Evolutionary conservation across 2,329 filamentous ascomycete genomes (phyloP), one percentile per base, ranked within the genome.

Genomic region (Hypoxylon sp.): DNA sequence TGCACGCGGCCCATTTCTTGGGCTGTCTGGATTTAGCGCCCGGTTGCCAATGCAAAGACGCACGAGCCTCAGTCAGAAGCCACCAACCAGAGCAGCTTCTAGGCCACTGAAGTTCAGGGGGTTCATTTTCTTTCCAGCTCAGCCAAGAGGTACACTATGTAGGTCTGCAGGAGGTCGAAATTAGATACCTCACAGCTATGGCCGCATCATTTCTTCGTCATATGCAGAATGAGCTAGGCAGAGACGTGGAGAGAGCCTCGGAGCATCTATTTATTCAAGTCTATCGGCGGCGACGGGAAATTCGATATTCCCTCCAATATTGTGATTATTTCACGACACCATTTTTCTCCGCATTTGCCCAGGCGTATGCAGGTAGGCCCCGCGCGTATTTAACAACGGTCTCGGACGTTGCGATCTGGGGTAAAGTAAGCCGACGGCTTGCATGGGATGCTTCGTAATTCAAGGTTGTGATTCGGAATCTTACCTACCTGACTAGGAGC

Each of bases 171-270:
- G 50, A 59, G 51, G 28, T 42, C 26, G 50, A 58, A 36, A 18
- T 51, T 55, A 18, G 59, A 60, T 26, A 40, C n/a, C n/a, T 38
- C 36, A 8, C 16, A 20, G n/a, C 7, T 40, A 57, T 40, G 49
- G 64, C 64, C 61, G 61, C 64, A 67, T 64, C 26, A 54, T 64
- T 63, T 46, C 49, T 59, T 55, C 45, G 30, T 62, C 48, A 48
- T 53, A 44, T 61, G 58, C 50, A 55, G 18, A 51, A 32, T n/a
- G 24, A 61, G 33, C 33, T 7, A 56, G 18, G 44, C 26, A 36
- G 24, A 50, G 3, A 38, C 5, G 26, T 16, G 38, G 14, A 40
- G 28, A 40, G 32, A 22, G 22, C 16, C 14, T n/a, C 16, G 18
- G 30, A 51, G 8, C 38, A 33, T 51, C 36, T 40, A 57, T 42